These are phyloP conservation scores for Haematococcus sp. DNA, from an alignment of 139 green algal species.

Conservation along the genomic window DNA sequence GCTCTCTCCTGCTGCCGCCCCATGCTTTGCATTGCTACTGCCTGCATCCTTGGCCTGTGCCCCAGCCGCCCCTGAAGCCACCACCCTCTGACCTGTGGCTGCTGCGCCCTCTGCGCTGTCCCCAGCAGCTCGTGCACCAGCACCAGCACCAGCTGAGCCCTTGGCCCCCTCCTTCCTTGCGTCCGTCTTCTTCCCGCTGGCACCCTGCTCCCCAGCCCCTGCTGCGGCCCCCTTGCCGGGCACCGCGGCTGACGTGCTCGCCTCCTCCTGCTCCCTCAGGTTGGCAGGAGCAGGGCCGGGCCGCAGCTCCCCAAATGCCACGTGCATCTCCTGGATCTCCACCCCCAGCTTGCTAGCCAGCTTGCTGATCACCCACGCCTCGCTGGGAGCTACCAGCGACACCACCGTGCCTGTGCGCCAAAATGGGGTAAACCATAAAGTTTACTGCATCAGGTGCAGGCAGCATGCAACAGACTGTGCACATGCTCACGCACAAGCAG, in stretches of 20 bases:
- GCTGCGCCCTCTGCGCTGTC: no score
- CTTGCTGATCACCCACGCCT: conserved; percentile 78
- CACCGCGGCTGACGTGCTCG: background rate
- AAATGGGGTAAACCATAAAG: no score
- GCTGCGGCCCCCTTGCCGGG: background rate
- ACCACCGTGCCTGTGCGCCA: conserved; percentile 70
- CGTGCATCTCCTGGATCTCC: conserved; percentile 47
- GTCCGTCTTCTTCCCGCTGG: no score
- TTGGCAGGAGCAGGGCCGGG: conserved; percentile 20
- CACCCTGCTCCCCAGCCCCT: background rate
- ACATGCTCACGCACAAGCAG: no score
- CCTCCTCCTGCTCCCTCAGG: conserved; percentile 1
- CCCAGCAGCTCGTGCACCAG: no score
- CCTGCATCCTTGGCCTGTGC: no score
- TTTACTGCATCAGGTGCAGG: no score
- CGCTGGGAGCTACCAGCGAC: conserved; percentile 54
- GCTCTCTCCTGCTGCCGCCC: background rate
- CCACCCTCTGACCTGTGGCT: no score
- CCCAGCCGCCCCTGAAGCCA: no score
- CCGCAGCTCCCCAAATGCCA: conserved; percentile 24
- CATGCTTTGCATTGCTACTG: background rate
- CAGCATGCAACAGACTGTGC: no score
- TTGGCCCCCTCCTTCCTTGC: background rate
- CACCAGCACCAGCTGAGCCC: background rate
- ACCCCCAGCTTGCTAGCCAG: conserved; percentile 60